Evolutionary conservation across 1,139 yeast species (phyloP).

Genomic region (Magnusiomyces ingens): DNA sequence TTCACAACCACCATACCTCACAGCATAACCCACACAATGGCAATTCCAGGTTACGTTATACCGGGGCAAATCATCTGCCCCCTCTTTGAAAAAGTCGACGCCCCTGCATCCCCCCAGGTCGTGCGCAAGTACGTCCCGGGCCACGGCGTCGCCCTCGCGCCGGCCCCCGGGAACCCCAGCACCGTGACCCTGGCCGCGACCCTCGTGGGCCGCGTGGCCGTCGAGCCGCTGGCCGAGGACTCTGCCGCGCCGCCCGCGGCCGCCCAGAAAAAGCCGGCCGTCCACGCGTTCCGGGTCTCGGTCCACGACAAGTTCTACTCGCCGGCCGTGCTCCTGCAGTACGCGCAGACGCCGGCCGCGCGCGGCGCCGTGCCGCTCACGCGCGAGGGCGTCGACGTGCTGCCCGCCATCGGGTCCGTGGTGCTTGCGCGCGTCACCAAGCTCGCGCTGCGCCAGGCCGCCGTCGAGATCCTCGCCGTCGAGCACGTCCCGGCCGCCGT

Average conservation of each 20-base stretch:
- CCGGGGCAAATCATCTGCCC: constrained; percentile 74
- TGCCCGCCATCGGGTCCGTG: constrained; percentile 81
- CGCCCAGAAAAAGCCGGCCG: constrained; percentile 7
- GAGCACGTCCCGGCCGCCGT: constrained; percentile 35
- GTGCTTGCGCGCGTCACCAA: constrained; percentile 73
- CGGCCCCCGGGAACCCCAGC: constrained; percentile 17
- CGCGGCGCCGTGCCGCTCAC: not conserved
- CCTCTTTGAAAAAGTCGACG: constrained; percentile 29
- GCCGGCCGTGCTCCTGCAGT: constrained; percentile 17
- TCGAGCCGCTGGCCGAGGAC: constrained; percentile 8
- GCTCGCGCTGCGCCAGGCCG: constrained; percentile 63
- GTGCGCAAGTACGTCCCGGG: constrained; percentile 10
- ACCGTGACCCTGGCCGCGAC: constrained; percentile 54
- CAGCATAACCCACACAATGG: constrained; percentile 3
- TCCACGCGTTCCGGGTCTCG: constrained; percentile 28
- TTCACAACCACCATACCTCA: too few species aligned
- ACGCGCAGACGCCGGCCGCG: constrained; percentile 20
- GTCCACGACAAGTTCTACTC: constrained; percentile 33
- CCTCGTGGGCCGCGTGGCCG: constrained; percentile 50
- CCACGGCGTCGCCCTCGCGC: constrained; percentile 35
- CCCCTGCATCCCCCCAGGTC: not conserved
- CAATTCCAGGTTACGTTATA: constrained; percentile 44
- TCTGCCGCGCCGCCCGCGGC: not conserved
- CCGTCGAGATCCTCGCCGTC: constrained; percentile 74
- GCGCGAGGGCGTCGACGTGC: constrained; percentile 29